Evolutionary conservation across 345 rosid genomes (phyloP).

Genomic region (Odontarrhena argentea): DNA sequence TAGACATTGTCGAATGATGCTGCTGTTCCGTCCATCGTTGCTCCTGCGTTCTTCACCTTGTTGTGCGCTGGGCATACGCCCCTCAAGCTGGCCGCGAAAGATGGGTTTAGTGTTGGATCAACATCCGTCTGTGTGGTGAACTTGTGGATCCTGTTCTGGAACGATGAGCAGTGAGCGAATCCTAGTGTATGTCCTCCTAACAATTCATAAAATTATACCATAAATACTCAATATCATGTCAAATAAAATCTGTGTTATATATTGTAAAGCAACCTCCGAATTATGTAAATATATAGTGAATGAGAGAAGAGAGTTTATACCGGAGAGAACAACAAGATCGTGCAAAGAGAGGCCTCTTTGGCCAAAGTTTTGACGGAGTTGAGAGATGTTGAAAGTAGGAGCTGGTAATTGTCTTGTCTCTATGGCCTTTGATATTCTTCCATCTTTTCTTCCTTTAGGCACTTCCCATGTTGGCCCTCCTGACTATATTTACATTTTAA

Average conservation of each 20-base stretch:
- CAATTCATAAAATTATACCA: background rate
- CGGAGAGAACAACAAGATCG: constrained; percentile 83
- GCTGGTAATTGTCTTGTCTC: constrained; percentile 82
- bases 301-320: constrained; percentile 29
- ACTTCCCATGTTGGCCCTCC: constrained; percentile 91
- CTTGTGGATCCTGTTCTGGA: constrained; percentile 78
- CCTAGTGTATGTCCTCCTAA: constrained; percentile 90
- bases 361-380: constrained; percentile 71
- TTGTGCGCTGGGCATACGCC: constrained; percentile 59
- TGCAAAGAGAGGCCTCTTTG: constrained; percentile 71
- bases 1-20: constrained; percentile 62
- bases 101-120: constrained; percentile 68
- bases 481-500: constrained; percentile 50
- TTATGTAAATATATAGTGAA: background rate
- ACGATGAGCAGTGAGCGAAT: constrained; percentile 86
- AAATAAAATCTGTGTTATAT: background rate
- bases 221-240: background rate
- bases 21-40: constrained; percentile 53
- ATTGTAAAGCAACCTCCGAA: too few species aligned
- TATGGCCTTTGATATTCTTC: constrained; percentile 73
- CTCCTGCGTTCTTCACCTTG: constrained; percentile 66
- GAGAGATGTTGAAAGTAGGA: constrained; percentile 74
- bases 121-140: constrained; percentile 57
- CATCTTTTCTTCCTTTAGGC: constrained; percentile 88
- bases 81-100: constrained; percentile 59